phyloP scores from a whole-genome alignment of 1,139 yeast genomes.

The Nadsonia starkeyi-henricii region DNA sequence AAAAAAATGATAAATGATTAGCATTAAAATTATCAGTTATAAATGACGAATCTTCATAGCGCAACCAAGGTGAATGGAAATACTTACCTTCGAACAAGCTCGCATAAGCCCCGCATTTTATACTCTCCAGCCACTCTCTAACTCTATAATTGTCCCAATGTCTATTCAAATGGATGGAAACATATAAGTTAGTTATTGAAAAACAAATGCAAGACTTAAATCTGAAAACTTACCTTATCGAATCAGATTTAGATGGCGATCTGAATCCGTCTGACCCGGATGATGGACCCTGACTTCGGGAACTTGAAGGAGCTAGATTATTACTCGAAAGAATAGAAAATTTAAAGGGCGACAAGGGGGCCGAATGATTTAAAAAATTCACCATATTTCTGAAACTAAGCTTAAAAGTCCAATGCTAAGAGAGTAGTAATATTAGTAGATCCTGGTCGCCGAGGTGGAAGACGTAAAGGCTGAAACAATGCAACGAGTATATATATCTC shows the following conservation, averaged over 20 bases:
- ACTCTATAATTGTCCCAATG: neutral
- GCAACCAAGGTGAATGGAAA: neutral
- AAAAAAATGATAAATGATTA: constrained; percentile 11
- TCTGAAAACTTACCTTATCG: neutral
- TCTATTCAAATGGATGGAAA: neutral
- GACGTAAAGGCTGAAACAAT: no score
- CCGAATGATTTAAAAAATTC: neutral
- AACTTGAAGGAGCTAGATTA: neutral
- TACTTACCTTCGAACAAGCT: constrained; percentile 13
- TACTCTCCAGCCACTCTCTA: constrained; percentile 17
- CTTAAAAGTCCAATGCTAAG: no score
- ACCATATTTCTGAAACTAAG: neutral
- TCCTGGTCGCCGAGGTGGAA: no score
- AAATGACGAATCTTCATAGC: neutral
- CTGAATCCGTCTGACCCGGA: neutral
- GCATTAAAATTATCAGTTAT: no score
- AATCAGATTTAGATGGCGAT: neutral
- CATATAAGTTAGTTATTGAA: no score
- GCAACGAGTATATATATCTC: no score
- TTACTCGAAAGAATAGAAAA: neutral
- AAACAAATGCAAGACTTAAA: no score
- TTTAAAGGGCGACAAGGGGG: neutral
- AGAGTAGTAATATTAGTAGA: no score
- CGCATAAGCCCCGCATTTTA: constrained; percentile 16
- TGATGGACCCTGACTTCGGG: neutral